A percentile compares a stretch with the other conserved stretches of the same genome.
These are phyloP conservation scores for Alternaria sp. DNA, from an alignment of 2,329 filamentous ascomycete genomes.

Conservation along the genomic window DNA sequence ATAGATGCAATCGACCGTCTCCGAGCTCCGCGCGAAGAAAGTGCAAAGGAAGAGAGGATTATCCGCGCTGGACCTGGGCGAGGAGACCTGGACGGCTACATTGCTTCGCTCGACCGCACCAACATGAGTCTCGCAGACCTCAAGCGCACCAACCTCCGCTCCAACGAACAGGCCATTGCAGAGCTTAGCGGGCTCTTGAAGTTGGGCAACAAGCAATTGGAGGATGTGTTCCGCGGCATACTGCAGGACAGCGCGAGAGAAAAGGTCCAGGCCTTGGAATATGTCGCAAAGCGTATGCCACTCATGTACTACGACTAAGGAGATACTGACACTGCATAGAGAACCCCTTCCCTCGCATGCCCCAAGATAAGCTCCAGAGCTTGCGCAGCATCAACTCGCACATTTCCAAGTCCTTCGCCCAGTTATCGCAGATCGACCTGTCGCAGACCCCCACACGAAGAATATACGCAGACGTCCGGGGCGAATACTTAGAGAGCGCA, in stretches of 20 bases:
- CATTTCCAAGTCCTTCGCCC: constrained; percentile 66
- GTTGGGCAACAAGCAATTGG: constrained; percentile 80
- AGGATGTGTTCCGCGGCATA: constrained; percentile 80
- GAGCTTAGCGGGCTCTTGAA: constrained; percentile 80
- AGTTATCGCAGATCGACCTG: constrained; percentile 53
- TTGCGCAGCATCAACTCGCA: constrained; percentile 81
- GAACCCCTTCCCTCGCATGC: constrained; percentile 78
- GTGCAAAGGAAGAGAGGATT: constrained; percentile 88
- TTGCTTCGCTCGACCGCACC: constrained; percentile 87
- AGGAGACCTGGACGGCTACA: constrained; percentile 81
- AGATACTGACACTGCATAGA: constrained; percentile 49
- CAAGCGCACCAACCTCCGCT: constrained; percentile 85
- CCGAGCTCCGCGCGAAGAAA: constrained; percentile 89
- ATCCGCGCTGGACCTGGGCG: constrained; percentile 72
- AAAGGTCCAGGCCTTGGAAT: constrained; percentile 83
- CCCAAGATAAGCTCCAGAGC: constrained; percentile 75
- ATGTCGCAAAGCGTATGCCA: constrained; percentile 79
- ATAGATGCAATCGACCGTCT: constrained; percentile 86
- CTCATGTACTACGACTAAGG: not conserved
- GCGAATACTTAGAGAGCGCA: constrained; percentile 82
- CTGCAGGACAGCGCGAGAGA: constrained; percentile 78
- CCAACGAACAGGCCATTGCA: constrained; percentile 86
- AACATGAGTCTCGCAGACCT: constrained; percentile 84
- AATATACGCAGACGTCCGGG: constrained; percentile 84
- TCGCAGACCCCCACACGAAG: constrained; percentile 73